phyloP scores from a whole-genome alignment of 192 early-diverging fungal species.

The Physocladia obscura region DNA sequence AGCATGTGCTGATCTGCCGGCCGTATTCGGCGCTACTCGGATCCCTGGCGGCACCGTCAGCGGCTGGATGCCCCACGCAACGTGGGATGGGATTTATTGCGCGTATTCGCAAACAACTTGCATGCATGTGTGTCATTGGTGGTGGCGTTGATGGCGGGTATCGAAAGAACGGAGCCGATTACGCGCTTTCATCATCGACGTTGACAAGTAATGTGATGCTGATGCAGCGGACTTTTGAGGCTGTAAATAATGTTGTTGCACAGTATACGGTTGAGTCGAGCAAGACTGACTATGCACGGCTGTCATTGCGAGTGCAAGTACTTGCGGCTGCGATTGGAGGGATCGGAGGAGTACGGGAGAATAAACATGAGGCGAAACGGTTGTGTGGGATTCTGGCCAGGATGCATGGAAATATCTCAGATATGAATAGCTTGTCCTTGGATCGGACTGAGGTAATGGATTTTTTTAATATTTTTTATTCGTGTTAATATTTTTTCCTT shows the following conservation, averaged over 20 bases:
- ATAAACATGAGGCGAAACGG: not conserved
- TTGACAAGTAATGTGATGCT: not conserved
- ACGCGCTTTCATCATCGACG: no score
- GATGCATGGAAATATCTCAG: conserved; percentile 10
- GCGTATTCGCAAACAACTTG: not conserved
- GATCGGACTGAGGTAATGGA: not conserved
- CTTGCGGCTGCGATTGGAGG: conserved; percentile 11
- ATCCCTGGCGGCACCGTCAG: not conserved
- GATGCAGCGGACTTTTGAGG: not conserved
- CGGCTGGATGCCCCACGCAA: conserved; percentile 3
- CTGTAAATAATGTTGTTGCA: not conserved
- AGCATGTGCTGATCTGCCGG: not conserved
- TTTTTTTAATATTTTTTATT: not conserved
- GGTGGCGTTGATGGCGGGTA: conserved; percentile 2
- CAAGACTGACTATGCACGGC: not conserved
- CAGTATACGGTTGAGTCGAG: not conserved
- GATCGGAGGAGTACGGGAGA: not conserved
- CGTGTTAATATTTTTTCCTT: not conserved
- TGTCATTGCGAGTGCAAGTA: conserved; percentile 10
- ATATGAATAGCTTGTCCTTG: not conserved
- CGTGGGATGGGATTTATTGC: not conserved
- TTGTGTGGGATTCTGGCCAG: not conserved
- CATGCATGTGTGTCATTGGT: not conserved
- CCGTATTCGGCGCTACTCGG: conserved; percentile 6
- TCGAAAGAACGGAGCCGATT: not conserved